A percentile compares a stretch with the other conserved stretches of the same genome.
Conservation (phyloP, 106 monocot species). For the Acorus gramineus region DNA sequence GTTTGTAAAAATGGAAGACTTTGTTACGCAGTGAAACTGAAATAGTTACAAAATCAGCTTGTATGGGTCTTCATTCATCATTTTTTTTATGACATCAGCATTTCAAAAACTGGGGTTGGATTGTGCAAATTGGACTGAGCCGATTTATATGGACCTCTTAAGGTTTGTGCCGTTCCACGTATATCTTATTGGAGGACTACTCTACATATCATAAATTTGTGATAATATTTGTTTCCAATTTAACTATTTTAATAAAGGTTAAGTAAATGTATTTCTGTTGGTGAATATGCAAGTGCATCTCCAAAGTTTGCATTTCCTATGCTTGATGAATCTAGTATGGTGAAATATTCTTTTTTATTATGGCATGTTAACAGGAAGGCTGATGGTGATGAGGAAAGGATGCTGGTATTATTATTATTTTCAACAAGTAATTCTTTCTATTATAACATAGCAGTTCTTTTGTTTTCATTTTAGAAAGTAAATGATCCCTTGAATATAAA, state of each 20-base stretch:
- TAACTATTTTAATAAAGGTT: too few species aligned
- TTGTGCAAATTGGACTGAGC: conserved; percentile 84
- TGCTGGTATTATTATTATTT: conserved; percentile 65
- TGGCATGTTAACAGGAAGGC: conserved; percentile 42
- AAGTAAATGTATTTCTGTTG: too few species aligned
- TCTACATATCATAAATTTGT: too few species aligned
- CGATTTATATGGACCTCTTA: conserved; percentile 46
- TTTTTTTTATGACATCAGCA: conserved; percentile 28
- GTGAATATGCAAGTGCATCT: too few species aligned
- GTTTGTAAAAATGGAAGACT: too few species aligned
- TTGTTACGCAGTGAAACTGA: too few species aligned
- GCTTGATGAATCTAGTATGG: neutral
- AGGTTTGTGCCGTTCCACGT: conserved; percentile 15
- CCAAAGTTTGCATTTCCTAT: neutral
- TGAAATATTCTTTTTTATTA: neutral
- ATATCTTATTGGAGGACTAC: too few species aligned
- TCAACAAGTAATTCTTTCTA: conserved; percentile 24
- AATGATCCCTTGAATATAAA: neutral
- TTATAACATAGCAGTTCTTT: neutral
- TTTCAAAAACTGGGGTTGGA: conserved; percentile 67
- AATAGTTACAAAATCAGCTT: neutral
- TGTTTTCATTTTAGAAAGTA: neutral
- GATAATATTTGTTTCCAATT: too few species aligned
- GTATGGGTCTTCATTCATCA: neutral
- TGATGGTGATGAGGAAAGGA: conserved; percentile 57